Conservation (phyloP, 768 basidiomycete genomes). For the Termitomyces sp. region DNA sequence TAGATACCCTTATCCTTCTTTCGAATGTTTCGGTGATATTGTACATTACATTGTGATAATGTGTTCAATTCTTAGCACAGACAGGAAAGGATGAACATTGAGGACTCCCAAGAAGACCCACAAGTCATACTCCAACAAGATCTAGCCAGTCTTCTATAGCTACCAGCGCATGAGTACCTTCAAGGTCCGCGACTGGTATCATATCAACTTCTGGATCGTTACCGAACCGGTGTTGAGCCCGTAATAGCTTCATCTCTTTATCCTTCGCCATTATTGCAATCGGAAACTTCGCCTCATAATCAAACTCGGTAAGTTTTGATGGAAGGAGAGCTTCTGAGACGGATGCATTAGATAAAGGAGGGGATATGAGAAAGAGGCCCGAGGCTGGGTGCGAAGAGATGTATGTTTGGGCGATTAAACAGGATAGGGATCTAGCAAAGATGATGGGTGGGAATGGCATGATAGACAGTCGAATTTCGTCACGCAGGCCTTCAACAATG, state of each 20-base stretch:
- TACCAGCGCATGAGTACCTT: slow-evolving; percentile 30
- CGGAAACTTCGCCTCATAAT: slow-evolving; percentile 59
- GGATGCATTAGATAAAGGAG: slow-evolving; percentile 36
- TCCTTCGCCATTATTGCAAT: slow-evolving; percentile 42
- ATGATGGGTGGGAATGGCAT: slow-evolving; percentile 56
- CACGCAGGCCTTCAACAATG: slow-evolving; percentile 31
- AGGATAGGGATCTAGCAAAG: slow-evolving; percentile 39
- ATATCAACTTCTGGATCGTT: slow-evolving; percentile 32
- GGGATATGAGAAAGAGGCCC: slow-evolving; percentile 57
- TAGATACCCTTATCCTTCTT: background rate
- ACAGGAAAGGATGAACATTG: background rate
- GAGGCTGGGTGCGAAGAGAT: slow-evolving; percentile 62
- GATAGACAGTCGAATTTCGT: slow-evolving; percentile 33
- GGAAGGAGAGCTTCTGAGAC: slow-evolving; percentile 25
- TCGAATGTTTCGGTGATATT: slow-evolving; percentile 1
- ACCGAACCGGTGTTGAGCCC: slow-evolving; percentile 34
- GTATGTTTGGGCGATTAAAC: slow-evolving; percentile 61
- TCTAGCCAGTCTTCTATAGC: slow-evolving; percentile 52
- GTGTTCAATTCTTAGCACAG: background rate
- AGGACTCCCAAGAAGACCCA: background rate
- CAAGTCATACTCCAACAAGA: slow-evolving; percentile 39
- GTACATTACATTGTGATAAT: slow-evolving; percentile 4
- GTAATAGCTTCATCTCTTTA: slow-evolving; percentile 26
- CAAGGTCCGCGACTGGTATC: slow-evolving; percentile 26
- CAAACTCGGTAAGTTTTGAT: slow-evolving; percentile 41